Percentiles rank a stretch among this genome's conserved stretches.
phyloP scores from a whole-genome alignment of 768 basidiomycete species.

The Pulveroboletus sp. region DNA sequence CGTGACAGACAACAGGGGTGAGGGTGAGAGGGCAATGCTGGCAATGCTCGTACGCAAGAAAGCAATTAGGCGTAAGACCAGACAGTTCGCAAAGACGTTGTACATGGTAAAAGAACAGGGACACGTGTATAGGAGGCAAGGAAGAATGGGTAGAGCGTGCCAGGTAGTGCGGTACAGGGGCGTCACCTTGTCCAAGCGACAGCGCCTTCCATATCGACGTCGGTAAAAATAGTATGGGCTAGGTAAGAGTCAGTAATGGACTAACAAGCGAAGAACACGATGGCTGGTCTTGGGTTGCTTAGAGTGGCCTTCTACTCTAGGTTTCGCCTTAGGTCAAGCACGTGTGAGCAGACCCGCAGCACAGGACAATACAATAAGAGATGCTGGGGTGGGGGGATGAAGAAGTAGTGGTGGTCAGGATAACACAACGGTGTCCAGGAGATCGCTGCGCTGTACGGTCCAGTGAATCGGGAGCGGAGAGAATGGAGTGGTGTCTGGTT shows the following conservation, averaged over 20 bases:
- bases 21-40: slow-evolving; percentile 5
- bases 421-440: slow-evolving; percentile 13
- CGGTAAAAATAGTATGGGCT: slow-evolving; percentile 5
- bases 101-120: slow-evolving; percentile 17
- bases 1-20: slow-evolving; percentile 4
- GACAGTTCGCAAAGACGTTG: slow-evolving; percentile 5
- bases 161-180: background rate
- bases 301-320: slow-evolving; percentile 11
- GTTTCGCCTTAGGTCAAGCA: slow-evolving; percentile 3
- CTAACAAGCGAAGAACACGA: background rate
- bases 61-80: slow-evolving; percentile 17
- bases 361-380: slow-evolving; percentile 6
- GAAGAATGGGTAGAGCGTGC: background rate
- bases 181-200: background rate
- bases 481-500: background rate
- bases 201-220: background rate
- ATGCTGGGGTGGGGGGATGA: background rate
- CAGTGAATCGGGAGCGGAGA: slow-evolving; percentile 1
- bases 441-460: slow-evolving; percentile 6
- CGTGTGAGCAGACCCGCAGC: background rate
- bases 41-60: slow-evolving; percentile 15
- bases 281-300: background rate
- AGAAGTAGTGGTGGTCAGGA: background rate
- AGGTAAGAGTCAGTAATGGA: background rate
- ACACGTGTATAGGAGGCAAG: background rate